These are phyloP conservation scores for Colletotrichum agaves DNA, from an alignment of 2,329 filamentous ascomycete genomes.

Conservation along the genomic window DNA sequence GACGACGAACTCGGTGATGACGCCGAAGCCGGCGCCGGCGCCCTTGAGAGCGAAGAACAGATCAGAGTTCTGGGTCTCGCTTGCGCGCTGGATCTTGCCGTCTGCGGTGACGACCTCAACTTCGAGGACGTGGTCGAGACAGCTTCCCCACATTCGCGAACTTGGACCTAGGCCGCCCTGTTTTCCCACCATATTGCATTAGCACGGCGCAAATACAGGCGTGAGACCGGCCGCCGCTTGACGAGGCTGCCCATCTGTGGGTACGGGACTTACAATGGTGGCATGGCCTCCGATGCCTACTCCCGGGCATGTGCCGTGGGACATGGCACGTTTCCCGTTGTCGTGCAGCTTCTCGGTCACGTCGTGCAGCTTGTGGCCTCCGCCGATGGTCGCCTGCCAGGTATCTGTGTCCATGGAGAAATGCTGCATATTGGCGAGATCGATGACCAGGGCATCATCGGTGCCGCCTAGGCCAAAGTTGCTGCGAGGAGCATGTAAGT, in stretches of 20 bases:
- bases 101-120: slow-evolving; percentile 67
- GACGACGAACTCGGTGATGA: slow-evolving; percentile 67
- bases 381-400: slow-evolving; percentile 65
- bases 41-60: slow-evolving; percentile 68
- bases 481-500: slow-evolving; percentile 38
- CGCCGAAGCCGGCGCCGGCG: slow-evolving; percentile 65
- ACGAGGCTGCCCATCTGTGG: not conserved
- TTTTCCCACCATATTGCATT: slow-evolving; percentile 2
- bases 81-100: slow-evolving; percentile 61
- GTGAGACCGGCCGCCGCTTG: slow-evolving; percentile 9
- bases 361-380: slow-evolving; percentile 63
- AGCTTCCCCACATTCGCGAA: slow-evolving; percentile 68
- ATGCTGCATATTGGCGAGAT: slow-evolving; percentile 62
- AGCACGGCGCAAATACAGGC: slow-evolving; percentile 6
- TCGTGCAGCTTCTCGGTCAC: slow-evolving; percentile 61
- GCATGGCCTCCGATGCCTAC: slow-evolving; percentile 70
- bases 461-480: slow-evolving; percentile 60
- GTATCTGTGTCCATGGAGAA: slow-evolving; percentile 64
- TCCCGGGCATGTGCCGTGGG: slow-evolving; percentile 69
- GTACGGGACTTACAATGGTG: slow-evolving; percentile 58
- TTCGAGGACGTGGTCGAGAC: slow-evolving; percentile 65
- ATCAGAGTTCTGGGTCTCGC: slow-evolving; percentile 58
- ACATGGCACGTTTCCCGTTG: slow-evolving; percentile 65
- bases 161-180: slow-evolving; percentile 68
- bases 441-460: slow-evolving; percentile 63